Base-by-base conservation (phyloP, 805 yeast genomes). In the Candida loeiensis region DNA sequence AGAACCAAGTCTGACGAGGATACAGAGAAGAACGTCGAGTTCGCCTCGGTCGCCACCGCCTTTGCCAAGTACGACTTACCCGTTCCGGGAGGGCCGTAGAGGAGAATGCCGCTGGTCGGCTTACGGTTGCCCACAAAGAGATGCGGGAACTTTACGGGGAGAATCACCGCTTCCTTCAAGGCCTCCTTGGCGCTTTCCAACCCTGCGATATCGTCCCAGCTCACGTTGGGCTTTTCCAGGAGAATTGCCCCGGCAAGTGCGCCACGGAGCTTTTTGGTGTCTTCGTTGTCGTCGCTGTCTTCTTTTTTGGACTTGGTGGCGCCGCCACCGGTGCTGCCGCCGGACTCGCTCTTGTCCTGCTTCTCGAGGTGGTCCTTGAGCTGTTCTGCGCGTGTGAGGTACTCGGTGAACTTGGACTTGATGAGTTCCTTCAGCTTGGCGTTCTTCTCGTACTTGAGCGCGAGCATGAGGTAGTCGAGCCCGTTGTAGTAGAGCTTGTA, bases 31-130 rank as follows among this genome's bases (percentile, higher is more conserved):
- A 93, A 93, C 0, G 99, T 93, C 0, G 97, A 87, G 59, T 91
- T 89, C 36, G 98, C 96, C 55, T 93, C 99, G 0, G 99, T 93
- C 18, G 99, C 99, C 6, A 93, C 98, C 0, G 99, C 99, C 59
- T 93, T 93, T 8, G 99, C 99, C 44, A 93, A 69, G 56, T 82
- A 93, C 2, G 98, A 91, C 57, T 93, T 93, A 72, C 99, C 99
- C 0, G 99, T 93, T 55, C 99, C 99, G 2, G 99, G 99, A 8
- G 74, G 74, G 0, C 74, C 74, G 55, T 85, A 86, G 16, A 93
- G 66, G 35, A 93, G 63, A 34, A 93, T 91, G 33, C 99, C 99
- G 4, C 86, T 73, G 2, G 91, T 81, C 1, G 99, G 99, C 56
- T 87, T 86, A 47, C 99, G 76, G 59, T 88, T 91, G 1, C 99